Conservation (phyloP, 768 basidiomycete species). For the Daedaleopsis sinensis region DNA sequence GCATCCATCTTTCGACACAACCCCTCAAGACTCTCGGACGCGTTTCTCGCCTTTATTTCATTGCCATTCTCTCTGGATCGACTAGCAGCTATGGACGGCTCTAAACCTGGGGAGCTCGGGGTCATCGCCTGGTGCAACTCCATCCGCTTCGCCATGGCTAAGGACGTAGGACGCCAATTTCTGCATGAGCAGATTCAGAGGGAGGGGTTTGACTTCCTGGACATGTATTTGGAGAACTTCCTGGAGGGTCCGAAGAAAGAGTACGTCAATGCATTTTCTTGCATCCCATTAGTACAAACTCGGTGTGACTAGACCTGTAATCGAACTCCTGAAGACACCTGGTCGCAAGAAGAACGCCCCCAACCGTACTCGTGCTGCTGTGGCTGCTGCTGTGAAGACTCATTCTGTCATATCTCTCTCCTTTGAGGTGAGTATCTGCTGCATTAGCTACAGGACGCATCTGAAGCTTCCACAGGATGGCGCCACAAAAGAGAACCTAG, state of each 20-base stretch:
- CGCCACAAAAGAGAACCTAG: conserved; percentile 41
- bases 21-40: background rate
- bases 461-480: conserved; percentile 35
- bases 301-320: conserved; percentile 53
- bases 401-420: conserved; percentile 43
- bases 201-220: conserved; percentile 78
- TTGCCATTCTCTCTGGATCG: background rate
- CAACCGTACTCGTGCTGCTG: conserved; percentile 51
- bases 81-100: conserved; percentile 20
- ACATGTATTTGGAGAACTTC: conserved; percentile 76
- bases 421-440: conserved; percentile 45
- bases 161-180: conserved; percentile 69
- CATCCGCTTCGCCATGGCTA: conserved; percentile 68
- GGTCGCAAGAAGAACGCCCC: conserved; percentile 65
- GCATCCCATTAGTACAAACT: background rate
- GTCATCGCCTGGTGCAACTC: conserved; percentile 70
- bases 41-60: background rate
- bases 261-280: conserved; percentile 36
- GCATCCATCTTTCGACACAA: background rate
- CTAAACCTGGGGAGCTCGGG: conserved; percentile 41
- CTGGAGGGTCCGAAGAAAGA: conserved; percentile 66
- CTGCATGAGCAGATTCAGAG: conserved; percentile 76
- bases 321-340: conserved; percentile 85
- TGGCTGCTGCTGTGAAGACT: conserved; percentile 46
- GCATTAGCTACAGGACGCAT: background rate